phyloP scores from a whole-genome alignment of 345 rosid genomes.

The Capsella bursapastoris region DNA sequence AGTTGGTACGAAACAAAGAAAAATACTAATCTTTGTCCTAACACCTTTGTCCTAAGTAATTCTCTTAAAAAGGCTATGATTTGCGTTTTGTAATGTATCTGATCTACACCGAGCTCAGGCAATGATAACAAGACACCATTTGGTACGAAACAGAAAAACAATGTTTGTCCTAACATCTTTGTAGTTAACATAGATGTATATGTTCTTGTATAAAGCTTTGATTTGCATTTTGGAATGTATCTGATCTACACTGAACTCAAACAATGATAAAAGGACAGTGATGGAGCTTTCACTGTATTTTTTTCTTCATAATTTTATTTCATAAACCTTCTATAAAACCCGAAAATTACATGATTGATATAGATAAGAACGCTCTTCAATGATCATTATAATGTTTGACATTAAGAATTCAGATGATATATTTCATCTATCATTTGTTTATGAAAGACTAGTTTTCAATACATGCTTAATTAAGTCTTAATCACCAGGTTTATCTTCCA shows the following conservation, averaged over 20 bases:
- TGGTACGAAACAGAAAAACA: too few relatives aligned
- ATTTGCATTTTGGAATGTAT: constrained; percentile 21
- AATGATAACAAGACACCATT: constrained; percentile 25
- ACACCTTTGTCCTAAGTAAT: too few relatives aligned
- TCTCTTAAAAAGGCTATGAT: too few relatives aligned
- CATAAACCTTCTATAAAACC: too few relatives aligned
- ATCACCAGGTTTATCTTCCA: constrained; percentile 1
- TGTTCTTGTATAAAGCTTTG: background rate
- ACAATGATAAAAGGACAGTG: constrained; percentile 22
- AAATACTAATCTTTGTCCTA: too few relatives aligned
- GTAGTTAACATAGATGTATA: too few relatives aligned
- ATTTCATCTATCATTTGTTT: background rate
- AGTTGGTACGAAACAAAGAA: too few relatives aligned
- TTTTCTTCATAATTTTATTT: too few relatives aligned
- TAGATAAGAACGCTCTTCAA: background rate
- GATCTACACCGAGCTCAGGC: background rate
- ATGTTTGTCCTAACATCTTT: too few relatives aligned
- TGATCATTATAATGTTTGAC: constrained; percentile 8
- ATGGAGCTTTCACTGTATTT: constrained; percentile 18
- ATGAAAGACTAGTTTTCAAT: background rate
- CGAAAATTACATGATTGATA: too few relatives aligned
- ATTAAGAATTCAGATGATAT: background rate
- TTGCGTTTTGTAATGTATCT: too few relatives aligned
- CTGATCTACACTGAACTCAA: background rate
- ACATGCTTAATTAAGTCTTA: background rate